Conservation (phyloP, 2,329 filamentous ascomycete species). For the Pestalotiopsis sp. region DNA sequence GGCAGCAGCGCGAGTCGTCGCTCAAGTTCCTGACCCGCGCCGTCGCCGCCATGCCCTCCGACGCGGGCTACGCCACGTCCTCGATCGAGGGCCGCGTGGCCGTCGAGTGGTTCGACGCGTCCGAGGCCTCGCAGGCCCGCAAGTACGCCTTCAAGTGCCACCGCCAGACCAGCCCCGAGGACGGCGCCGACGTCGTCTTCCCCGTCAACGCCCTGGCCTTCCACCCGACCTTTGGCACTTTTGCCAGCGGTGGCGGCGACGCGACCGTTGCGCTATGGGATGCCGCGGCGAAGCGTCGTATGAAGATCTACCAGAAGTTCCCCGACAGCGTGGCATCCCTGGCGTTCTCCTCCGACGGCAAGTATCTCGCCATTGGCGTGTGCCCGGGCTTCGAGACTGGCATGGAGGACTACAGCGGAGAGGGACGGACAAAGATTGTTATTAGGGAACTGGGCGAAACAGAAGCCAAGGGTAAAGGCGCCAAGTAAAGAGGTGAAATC, state of each 20-base stretch:
- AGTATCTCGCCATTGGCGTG: constrained; percentile 76
- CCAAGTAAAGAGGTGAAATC: constrained; percentile 52
- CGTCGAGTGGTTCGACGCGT: constrained; percentile 97
- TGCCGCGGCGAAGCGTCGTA: constrained; percentile 83
- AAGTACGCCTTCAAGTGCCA: constrained; percentile 99
- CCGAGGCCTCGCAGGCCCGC: constrained; percentile 80
- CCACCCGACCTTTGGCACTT: constrained; percentile 81
- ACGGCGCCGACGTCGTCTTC: constrained; percentile 79
- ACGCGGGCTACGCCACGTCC: constrained; percentile 88
- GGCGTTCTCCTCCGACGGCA: constrained; percentile 77
- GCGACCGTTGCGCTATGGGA: constrained; percentile 94
- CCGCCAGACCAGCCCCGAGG: constrained; percentile 66
- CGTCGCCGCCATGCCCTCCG: constrained; percentile 94
- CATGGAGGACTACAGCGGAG: constrained; percentile 74
- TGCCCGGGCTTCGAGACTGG: constrained; percentile 89
- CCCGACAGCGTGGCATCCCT: constrained; percentile 77
- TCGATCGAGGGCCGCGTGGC: constrained; percentile 95
- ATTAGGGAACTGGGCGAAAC: constrained; percentile 83
- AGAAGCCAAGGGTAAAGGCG: constrained; percentile 84
- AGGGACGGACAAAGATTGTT: constrained; percentile 75
- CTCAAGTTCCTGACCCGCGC: constrained; percentile 95
- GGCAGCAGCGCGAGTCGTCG: constrained; percentile 91
- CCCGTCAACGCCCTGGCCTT: constrained; percentile 90
- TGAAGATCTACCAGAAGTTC: constrained; percentile 87
- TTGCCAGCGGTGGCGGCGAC: constrained; percentile 88